Evolutionary conservation across 163 green algal genomes (phyloP), one percentile per base, ranked within the genome.

Genomic region (Scenedesmus sp.): DNA sequence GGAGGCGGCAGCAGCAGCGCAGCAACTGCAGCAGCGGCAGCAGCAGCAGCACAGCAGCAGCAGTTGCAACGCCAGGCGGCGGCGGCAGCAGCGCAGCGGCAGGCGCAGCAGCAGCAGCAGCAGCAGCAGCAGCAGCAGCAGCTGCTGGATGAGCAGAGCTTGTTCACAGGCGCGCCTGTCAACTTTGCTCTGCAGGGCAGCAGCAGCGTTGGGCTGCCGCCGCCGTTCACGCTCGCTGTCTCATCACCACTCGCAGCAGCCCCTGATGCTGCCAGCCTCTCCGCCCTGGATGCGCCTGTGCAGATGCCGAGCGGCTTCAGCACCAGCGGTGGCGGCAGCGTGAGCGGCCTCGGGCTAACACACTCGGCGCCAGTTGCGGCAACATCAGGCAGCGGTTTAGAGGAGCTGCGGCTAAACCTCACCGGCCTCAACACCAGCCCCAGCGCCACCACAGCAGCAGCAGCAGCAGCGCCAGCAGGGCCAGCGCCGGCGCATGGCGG

Each of bases 181-280:
- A 89, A 89, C 62, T 89, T 89, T 64, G 84, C 84, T 3, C 60
- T 89, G 84, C 84, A 89, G 54, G 86, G 4, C 55, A 66, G 81
- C 81, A 66, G 55, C 81, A 86, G 81, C 16, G 54, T 16, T 86
- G 54, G 81, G 54, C 55, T 18, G 81, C 55, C 16, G 55, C 18
- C 81, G 55, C 81, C 81, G 18, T 64, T 86, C 16, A 54, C 7
- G 54, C 2, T 16, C 2, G 16, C 54, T 2, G 7, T 52, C 2
- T 15, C 81, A 12, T 52, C 81, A 1, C 81, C 81, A 6, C 54
- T 54, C 2, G 55, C 54, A 86, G 52, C 54, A 34, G 52, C 20
- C 16, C 2, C 4, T 15, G 20, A 2, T 20, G 81, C 46, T 34
- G 79, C 52, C 52, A 26, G 5, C 59, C 34, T 46, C 1, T 82